Evolutionary conservation across 495 filamentous ascomycete genomes (phyloP), one percentile per base, ranked within the genome.

Genomic region (Lasiosphaeris hirsuta): DNA sequence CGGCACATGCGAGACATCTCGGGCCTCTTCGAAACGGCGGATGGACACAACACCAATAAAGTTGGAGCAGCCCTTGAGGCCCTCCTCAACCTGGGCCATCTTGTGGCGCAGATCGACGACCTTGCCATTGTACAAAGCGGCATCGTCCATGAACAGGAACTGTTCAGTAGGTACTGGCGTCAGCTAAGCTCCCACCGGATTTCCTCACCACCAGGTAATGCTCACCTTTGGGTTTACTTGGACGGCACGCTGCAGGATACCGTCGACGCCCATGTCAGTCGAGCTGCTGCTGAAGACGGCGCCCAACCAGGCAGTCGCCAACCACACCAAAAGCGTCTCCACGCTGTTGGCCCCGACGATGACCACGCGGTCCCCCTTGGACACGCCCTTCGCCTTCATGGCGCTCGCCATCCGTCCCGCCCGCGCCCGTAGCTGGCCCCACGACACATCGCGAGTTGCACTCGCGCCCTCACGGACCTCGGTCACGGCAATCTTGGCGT

Each of bases 261-360:
- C 90, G 62, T 86, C 84, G 36, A 84, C 82, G 0, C 88, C 88
- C 80, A 90, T 92, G 74, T 94, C 90, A 1, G 89, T 92, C 23
- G 84, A 87, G 44, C 80, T 83, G 45, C 81, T 85, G 37, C 81
- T 85, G 63, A 90, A 90, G 14, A 94, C 69, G 11, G 78, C 89
- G 0, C 90, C 90, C 11, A 92, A 60, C 65, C 84, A 81, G 7
- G 76, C 77, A 0, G 82, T 76, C 1, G 86, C 89, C 48, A 89
- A 69, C 60, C 85, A 85, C 14, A 90, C 78, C 2, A 80, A 67
- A 23, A 89, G 61, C 4, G 89, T 90, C 65, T 91, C 86, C 40
- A 90, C 74, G n/a, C 81, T 84, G 56, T 92, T 92, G 33, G 81
- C 79, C 8, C 82, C 86, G 7, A 90, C 86, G 11, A 88, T 73